These are phyloP conservation scores for Amphirosellinia nigrospora DNA, from an alignment of 495 filamentous ascomycete genomes.

Conservation along the genomic window DNA sequence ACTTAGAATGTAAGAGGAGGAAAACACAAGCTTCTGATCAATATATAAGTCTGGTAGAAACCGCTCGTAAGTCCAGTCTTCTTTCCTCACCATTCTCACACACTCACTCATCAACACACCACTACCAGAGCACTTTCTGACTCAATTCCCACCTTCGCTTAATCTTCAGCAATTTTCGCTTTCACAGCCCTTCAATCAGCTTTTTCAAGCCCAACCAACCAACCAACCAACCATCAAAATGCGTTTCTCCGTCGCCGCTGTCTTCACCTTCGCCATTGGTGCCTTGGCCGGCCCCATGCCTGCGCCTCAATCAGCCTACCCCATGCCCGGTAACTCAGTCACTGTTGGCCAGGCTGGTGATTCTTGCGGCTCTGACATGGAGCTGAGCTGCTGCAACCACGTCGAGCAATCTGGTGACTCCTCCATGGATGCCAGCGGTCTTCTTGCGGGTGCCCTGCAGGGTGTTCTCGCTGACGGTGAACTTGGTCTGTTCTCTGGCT, in stretches of 20 bases:
- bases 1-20: background rate
- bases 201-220: conserved; percentile 23
- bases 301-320: background rate
- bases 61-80: conserved; percentile 5
- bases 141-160: conserved; percentile 35
- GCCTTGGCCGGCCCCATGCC: conserved; percentile 30
- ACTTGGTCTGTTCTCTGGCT: conserved; percentile 36
- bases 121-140: conserved; percentile 39
- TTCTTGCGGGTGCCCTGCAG: conserved; percentile 36
- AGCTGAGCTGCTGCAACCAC: conserved; percentile 49
- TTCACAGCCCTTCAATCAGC: conserved; percentile 9
- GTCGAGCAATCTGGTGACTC: conserved; percentile 58
- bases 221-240: conserved; percentile 37
- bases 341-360: conserved; percentile 55
- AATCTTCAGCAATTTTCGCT: conserved; percentile 35
- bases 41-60: conserved; percentile 38
- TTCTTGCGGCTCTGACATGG: conserved; percentile 55
- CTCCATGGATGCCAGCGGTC: conserved; percentile 28
- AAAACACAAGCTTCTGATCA: conserved; percentile 10
- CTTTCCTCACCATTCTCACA: conserved; percentile 34
- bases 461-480: conserved; percentile 32
- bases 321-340: conserved; percentile 28
- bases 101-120: conserved; percentile 30
- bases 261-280: conserved; percentile 40
- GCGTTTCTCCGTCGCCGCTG: conserved; percentile 41